Base-by-base conservation (phyloP, 139 green algal genomes). In the Trebouxia sp. region DNA sequence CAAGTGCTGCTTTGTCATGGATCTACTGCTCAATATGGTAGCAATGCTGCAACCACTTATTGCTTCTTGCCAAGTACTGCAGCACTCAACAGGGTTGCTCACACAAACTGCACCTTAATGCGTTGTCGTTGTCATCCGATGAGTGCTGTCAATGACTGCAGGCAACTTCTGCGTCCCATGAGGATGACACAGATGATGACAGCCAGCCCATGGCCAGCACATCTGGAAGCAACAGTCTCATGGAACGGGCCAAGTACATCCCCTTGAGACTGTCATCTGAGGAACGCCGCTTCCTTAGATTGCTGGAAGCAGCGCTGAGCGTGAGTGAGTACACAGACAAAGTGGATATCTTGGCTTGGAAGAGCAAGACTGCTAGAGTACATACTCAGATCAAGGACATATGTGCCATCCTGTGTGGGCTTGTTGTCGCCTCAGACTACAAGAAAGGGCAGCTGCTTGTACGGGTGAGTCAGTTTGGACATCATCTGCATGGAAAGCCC, bases 291-390 rank as follows among this genome's bases (percentile, higher is more conserved):
- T 76, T 94, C 67, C 89, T 98, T 70, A 86, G 92, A 50, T 87
- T 97, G 65, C 83, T 98, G 17, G 94, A 98, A 80, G 92, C 93
- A 0, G 94, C 94, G 7, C 85, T 99, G 24, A 90, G 91, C 39
- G 96, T 99, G 9, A 91, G 78, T 80, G 94, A 98, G 81, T 98
- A 98, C 90, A 97, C 93, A 22, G 95, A 97, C 83, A 94, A 95
- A 78, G 93, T 95, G 50, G 96, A 99, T 80, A 89, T 99, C 22
- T 76, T 97, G 17, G 91, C 79, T 6, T 98, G 90, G 89, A 76
- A 84, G 30, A 92, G 82, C 80, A 97, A 95, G 81, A 91, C 85
- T 6, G 76, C 78, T 38, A 84, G 96, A 15, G 87, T 98, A 6
- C 86, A 96, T 62, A 84, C 83, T 35, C 94, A 98, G 87, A 92